Conservation (phyloP, 352 stramenopile genomes). For the Phytophthora vignae region DNA sequence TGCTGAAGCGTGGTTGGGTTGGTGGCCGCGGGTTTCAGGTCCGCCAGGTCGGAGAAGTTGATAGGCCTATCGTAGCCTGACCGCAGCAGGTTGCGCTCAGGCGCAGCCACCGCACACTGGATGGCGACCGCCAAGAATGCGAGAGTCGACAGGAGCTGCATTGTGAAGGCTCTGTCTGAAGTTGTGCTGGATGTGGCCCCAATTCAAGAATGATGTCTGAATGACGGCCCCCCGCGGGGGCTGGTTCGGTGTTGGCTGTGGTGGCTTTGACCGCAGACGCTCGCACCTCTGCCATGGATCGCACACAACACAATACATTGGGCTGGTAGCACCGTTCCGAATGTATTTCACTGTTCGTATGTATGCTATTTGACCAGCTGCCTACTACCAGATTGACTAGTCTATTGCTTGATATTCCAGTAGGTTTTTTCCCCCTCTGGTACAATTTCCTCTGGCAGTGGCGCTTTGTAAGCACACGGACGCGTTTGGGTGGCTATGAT, state of each 20-base stretch:
- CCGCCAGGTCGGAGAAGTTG: slow-evolving; percentile 11
- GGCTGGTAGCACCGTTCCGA: too few relatives aligned
- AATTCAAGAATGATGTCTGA: neutral
- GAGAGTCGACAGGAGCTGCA: slow-evolving; percentile 16
- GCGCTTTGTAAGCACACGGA: too few relatives aligned
- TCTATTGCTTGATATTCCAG: too few relatives aligned
- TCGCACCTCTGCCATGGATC: neutral
- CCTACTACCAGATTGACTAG: too few relatives aligned
- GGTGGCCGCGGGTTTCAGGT: neutral
- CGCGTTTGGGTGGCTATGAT: too few relatives aligned
- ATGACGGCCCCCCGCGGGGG: too few relatives aligned
- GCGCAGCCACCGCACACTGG: slow-evolving; percentile 4
- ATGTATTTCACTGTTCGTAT: too few relatives aligned
- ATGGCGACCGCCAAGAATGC: slow-evolving; percentile 6
- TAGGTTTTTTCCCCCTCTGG: too few relatives aligned
- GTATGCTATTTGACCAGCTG: too few relatives aligned
- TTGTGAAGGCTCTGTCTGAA: neutral
- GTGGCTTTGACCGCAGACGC: neutral
- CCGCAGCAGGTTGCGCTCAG: slow-evolving; percentile 21
- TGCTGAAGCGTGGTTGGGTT: neutral
- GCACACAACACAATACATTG: too few relatives aligned
- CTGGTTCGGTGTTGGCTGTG: neutral
- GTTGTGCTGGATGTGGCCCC: neutral
- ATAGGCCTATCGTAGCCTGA: slow-evolving; percentile 7
- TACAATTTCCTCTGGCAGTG: too few relatives aligned